Evolutionary conservation across 2,329 filamentous ascomycete species (phyloP).

Genomic region (Fusarium pseudograminearum): DNA sequence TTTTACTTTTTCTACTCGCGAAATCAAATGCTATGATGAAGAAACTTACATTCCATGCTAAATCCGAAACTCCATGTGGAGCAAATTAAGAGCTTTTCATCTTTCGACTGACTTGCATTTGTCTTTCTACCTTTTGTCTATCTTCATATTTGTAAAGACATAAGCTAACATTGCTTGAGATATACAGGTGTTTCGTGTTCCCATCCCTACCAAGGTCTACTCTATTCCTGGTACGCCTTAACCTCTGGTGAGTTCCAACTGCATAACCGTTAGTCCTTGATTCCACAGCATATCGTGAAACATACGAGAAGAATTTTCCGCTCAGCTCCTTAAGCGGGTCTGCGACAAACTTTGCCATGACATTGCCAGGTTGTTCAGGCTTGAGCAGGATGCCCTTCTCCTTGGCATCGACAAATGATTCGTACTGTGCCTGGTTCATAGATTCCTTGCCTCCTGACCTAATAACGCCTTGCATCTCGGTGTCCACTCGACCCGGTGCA

Average conservation of each 20-base stretch:
- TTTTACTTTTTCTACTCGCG: conserved; percentile 34
- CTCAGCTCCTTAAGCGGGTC: conserved; percentile 74
- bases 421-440: conserved; percentile 70
- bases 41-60: conserved; percentile 80
- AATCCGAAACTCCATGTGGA: conserved; percentile 77
- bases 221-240: conserved; percentile 62
- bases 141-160: conserved; percentile 17
- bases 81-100: conserved; percentile 82
- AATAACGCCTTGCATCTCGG: conserved; percentile 88
- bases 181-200: conserved; percentile 19
- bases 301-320: conserved; percentile 79
- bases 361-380: conserved; percentile 86
- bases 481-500: conserved; percentile 85
- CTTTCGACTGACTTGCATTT: conserved; percentile 77
- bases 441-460: conserved; percentile 67
- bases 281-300: conserved; percentile 31
- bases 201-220: background rate
- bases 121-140: conserved; percentile 41
- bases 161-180: conserved; percentile 46
- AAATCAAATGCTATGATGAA: conserved; percentile 68
- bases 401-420: conserved; percentile 76
- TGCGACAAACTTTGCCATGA: conserved; percentile 83
- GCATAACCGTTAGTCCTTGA: conserved; percentile 36
- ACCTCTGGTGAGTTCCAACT: conserved; percentile 62
- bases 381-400: conserved; percentile 77